Percentiles rank a stretch among this genome's conserved stretches.
Conservation (phyloP, 169 alveolate genomes). For the Besnoitia besnoiti region DNA sequence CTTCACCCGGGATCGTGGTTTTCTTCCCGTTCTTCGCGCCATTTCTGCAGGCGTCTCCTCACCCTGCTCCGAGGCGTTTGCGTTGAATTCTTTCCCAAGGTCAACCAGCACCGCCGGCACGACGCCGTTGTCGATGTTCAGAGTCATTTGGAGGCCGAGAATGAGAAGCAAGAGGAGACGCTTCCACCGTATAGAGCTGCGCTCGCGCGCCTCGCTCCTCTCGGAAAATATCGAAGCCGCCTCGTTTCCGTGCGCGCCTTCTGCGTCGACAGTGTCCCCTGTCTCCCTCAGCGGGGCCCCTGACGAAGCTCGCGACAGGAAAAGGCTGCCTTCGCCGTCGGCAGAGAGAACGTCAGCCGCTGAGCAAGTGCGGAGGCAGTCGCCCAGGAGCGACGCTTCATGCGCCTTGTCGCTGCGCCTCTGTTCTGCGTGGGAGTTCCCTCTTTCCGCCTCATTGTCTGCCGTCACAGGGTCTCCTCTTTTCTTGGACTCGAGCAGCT, state of each 20-base stretch:
- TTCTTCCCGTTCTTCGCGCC: too few relatives aligned
- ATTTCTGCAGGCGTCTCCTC: background rate
- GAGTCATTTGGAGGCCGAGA: background rate
- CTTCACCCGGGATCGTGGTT: too few relatives aligned
- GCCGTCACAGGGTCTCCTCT: background rate
- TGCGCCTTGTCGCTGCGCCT: background rate
- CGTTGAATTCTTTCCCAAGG: conserved; percentile 15
- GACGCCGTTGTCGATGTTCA: conserved; percentile 42
- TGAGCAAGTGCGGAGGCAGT: conserved; percentile 7
- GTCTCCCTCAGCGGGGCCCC: background rate
- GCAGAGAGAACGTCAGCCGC: background rate
- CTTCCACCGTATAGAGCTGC: background rate
- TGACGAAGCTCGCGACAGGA: background rate
- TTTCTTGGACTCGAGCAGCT: background rate
- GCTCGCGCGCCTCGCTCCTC: background rate
- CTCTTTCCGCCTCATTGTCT: background rate
- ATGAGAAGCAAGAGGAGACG: background rate
- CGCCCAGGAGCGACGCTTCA: background rate
- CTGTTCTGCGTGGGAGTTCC: background rate
- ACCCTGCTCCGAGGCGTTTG: background rate
- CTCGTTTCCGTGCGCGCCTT: background rate
- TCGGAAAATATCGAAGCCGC: too few relatives aligned
- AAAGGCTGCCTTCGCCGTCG: background rate
- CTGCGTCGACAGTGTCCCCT: background rate
- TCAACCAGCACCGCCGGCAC: conserved; percentile 53